Conservation (phyloP, 2,329 filamentous ascomycete species). For the Neopestalotiopsis sp. region DNA sequence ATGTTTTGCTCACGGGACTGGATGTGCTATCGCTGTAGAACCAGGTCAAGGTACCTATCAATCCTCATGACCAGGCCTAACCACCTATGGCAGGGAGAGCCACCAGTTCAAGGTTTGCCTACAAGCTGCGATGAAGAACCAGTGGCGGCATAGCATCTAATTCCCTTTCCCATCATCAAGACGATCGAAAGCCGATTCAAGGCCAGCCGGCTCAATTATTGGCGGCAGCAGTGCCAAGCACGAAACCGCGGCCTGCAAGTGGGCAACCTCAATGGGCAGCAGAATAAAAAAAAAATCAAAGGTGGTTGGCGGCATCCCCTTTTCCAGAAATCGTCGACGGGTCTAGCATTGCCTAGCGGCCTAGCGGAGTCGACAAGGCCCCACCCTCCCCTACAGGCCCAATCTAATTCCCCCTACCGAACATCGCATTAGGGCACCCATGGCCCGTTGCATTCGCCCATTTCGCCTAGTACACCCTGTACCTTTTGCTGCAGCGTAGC, state of each 20-base stretch:
- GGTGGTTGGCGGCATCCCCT: conserved; percentile 10
- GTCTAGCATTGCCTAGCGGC: conserved; percentile 2
- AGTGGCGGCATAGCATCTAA: not conserved
- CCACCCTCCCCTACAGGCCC: conserved; percentile 13
- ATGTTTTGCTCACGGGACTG: too few species aligned
- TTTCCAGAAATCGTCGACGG: conserved; percentile 17
- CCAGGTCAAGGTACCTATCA: not conserved
- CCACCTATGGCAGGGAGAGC: not conserved
- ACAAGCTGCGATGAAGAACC: not conserved
- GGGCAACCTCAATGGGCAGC: not conserved
- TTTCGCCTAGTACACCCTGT: conserved; percentile 14
- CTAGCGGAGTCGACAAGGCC: not conserved
- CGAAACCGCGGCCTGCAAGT: conserved; percentile 9
- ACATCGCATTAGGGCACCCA: conserved; percentile 9
- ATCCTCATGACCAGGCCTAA: not conserved
- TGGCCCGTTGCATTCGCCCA: conserved; percentile 17
- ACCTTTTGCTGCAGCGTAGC: conserved; percentile 1
- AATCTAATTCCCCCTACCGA: conserved; percentile 19
- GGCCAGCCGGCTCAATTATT: conserved; percentile 10
- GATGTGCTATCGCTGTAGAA: too few species aligned
- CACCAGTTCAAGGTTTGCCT: not conserved
- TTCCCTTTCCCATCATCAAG: not conserved
- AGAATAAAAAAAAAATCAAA: not conserved
- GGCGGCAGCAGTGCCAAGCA: conserved; percentile 15
- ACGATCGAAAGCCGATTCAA: conserved; percentile 6